Evolutionary conservation across 805 yeast species (phyloP).

Genomic region (Scheffersomyces coipomensis): DNA sequence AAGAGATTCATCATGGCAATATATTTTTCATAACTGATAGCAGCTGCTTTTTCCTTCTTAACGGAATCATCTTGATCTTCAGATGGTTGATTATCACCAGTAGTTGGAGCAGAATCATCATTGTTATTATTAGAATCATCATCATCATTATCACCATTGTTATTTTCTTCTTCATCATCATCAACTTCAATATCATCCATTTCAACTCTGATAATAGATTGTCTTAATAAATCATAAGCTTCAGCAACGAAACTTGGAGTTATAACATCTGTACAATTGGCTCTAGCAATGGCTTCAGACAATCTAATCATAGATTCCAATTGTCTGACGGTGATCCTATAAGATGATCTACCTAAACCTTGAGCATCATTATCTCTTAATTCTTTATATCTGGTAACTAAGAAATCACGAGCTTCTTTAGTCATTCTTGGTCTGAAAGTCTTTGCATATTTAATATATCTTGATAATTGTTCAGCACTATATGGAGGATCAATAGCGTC

Average conservation of each 20-base stretch:
- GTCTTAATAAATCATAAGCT: conserved; percentile 85
- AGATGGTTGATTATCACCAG: background rate
- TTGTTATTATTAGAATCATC: conserved; percentile 7
- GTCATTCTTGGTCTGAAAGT: conserved; percentile 91
- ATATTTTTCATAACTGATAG: conserved; percentile 83
- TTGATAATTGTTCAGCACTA: conserved; percentile 79
- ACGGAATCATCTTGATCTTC: conserved; percentile 4
- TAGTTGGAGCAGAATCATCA: conserved; percentile 9
- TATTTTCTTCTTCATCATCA: conserved; percentile 46
- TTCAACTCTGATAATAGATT: conserved; percentile 90
- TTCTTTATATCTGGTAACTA: conserved; percentile 80
- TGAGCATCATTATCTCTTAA: conserved; percentile 88
- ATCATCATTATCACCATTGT: conserved; percentile 12
- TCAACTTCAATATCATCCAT: conserved; percentile 88
- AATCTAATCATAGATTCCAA: conserved; percentile 90
- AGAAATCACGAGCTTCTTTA: conserved; percentile 70
- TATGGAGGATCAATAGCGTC: conserved; percentile 88
- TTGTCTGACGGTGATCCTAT: conserved; percentile 95
- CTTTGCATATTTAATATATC: conserved; percentile 88
- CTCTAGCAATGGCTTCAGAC: conserved; percentile 95
- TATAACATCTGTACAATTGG: conserved; percentile 88
- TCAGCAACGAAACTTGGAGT: conserved; percentile 86
- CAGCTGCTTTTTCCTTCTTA: conserved; percentile 33
- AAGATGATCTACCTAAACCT: conserved; percentile 80
- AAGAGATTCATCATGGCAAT: conserved; percentile 78